Conservation (phyloP, 495 filamentous ascomycete species). For the Chaetomium fimeti region DNA sequence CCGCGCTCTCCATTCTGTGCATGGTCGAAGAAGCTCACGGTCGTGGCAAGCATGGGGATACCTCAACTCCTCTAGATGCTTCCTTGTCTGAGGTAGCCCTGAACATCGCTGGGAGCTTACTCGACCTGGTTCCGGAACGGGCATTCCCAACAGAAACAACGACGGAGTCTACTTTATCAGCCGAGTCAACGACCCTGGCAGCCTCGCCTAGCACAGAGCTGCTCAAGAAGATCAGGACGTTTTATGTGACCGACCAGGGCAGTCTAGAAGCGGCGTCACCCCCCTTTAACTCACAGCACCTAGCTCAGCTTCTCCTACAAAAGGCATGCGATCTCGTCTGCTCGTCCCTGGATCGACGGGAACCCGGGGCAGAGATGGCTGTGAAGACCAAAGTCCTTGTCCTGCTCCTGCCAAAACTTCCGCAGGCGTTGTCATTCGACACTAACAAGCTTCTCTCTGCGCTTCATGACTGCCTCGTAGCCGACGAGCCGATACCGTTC, state of each 20-base stretch:
- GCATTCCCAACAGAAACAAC: constrained; percentile 54
- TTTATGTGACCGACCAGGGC: constrained; percentile 61
- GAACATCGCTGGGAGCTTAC: constrained; percentile 53
- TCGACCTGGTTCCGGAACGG: constrained; percentile 68
- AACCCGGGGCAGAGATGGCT: constrained; percentile 41
- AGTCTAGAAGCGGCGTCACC: constrained; percentile 51
- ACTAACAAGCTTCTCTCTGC: constrained; percentile 55
- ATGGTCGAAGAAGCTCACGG: constrained; percentile 52
- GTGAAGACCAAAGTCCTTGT: constrained; percentile 53
- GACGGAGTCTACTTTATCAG: constrained; percentile 27
- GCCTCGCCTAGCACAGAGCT: constrained; percentile 50
- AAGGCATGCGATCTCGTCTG: constrained; percentile 58
- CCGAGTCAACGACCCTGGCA: constrained; percentile 32
- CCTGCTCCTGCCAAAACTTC: constrained; percentile 58
- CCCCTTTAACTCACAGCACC: constrained; percentile 57
- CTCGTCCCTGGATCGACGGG: constrained; percentile 41
- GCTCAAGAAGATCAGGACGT: constrained; percentile 59
- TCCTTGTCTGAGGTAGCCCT: constrained; percentile 45
- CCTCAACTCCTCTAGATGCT: constrained; percentile 3
- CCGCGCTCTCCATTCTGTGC: constrained; percentile 65
- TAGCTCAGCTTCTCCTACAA: constrained; percentile 61
- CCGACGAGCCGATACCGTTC: constrained; percentile 42
- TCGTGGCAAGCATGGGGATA: constrained; percentile 20
- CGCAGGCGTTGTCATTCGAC: constrained; percentile 52
- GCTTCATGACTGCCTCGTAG: constrained; percentile 48